Conservation (phyloP, 148 eudicot species). For the Oxyria digyna region DNA sequence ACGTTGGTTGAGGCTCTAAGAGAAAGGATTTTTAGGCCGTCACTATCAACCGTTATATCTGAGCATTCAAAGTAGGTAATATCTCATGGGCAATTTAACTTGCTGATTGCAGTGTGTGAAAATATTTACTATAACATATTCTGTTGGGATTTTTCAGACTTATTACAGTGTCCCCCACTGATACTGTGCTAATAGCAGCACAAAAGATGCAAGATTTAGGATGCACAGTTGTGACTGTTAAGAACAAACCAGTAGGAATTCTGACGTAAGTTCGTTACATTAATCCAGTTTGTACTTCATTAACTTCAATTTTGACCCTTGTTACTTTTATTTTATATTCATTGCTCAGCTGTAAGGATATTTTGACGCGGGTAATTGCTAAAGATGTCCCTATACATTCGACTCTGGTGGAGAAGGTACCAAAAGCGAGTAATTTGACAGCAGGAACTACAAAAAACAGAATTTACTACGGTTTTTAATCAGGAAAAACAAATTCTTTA, state of each 20-base stretch:
- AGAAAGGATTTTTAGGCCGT: slow-evolving; percentile 79
- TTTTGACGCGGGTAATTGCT: slow-evolving; percentile 79
- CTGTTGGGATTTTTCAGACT: slow-evolving; percentile 29
- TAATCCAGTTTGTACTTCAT: neutral
- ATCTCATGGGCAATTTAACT: slow-evolving; percentile 17
- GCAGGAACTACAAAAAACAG: neutral
- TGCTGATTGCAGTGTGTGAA: neutral
- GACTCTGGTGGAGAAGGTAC: slow-evolving; percentile 83
- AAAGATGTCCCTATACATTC: slow-evolving; percentile 66
- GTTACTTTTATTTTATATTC: neutral
- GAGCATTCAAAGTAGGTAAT: slow-evolving; percentile 99
- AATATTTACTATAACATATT: neutral
- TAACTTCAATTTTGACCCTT: neutral
- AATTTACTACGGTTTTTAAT: neutral
- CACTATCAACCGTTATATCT: slow-evolving; percentile 80
- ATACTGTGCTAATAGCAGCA: slow-evolving; percentile 66
- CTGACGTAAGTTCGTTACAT: slow-evolving; percentile 48
- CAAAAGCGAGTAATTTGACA: neutral
- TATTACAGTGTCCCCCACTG: slow-evolving; percentile 74
- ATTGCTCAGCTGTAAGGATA: slow-evolving; percentile 66
- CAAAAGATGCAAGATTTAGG: slow-evolving; percentile 86
- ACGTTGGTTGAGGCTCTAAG: slow-evolving; percentile 77
- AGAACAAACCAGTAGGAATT: slow-evolving; percentile 80
- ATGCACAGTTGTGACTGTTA: slow-evolving; percentile 70
- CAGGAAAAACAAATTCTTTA: neutral